These are phyloP conservation scores for Apodospora peruviana DNA, from an alignment of 495 filamentous ascomycete species.

Conservation along the genomic window DNA sequence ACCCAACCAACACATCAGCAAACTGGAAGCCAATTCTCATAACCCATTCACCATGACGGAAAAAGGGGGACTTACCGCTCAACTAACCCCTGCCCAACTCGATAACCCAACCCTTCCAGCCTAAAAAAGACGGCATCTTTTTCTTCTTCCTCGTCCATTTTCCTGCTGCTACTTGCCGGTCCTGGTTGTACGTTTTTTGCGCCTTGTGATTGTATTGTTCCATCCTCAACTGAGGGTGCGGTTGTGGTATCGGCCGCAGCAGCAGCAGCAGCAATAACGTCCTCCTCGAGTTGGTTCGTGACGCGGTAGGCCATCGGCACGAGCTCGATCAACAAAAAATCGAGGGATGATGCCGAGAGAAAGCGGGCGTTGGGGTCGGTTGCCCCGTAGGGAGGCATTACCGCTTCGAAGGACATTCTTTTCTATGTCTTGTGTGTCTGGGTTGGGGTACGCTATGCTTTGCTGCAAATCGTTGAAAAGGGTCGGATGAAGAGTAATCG, in stretches of 20 bases:
- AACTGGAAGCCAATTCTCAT: no score
- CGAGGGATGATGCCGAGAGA: constrained; percentile 74
- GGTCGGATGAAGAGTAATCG: no score
- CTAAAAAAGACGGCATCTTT: constrained; percentile 77
- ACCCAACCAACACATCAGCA: no score
- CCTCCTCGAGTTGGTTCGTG: constrained; percentile 48
- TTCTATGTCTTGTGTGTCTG: no score
- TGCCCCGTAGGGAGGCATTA: constrained; percentile 61
- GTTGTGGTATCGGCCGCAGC: constrained; percentile 6
- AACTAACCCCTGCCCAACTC: constrained; percentile 87
- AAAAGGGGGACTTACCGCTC: constrained; percentile 74
- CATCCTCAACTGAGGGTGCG: neutral
- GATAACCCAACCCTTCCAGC: constrained; percentile 80
- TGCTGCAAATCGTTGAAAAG: no score
- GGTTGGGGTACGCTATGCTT: no score
- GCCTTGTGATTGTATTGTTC: no score
- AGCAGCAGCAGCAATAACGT: constrained; percentile 19
- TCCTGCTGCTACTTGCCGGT: constrained; percentile 8
- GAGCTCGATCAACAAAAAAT: constrained; percentile 92
- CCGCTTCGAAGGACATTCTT: constrained; percentile 76
- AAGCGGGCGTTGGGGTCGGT: constrained; percentile 74
- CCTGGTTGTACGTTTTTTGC: constrained; percentile 3
- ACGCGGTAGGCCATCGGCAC: constrained; percentile 91
- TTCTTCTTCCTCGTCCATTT: constrained; percentile 65
- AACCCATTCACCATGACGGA: no score